Conservation (phyloP, 768 basidiomycete species). For the Erythrobasidium yunnanense region DNA sequence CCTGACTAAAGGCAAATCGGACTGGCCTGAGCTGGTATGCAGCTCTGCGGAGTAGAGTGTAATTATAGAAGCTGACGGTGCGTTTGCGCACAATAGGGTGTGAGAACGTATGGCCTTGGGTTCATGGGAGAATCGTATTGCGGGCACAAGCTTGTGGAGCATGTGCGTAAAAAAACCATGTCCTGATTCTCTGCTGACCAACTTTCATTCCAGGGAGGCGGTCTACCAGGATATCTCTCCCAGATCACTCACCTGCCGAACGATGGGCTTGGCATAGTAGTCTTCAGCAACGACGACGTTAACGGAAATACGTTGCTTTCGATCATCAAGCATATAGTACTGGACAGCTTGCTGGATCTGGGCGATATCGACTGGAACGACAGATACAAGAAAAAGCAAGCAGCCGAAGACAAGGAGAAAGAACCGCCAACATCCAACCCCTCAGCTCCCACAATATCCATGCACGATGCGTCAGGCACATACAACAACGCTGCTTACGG, state of each 20-base stretch:
- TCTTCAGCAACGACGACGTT: neutral
- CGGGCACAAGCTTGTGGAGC: neutral
- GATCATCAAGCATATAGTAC: neutral
- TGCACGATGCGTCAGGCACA: neutral
- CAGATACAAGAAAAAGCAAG: neutral
- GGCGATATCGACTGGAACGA: neutral
- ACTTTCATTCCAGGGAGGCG: neutral
- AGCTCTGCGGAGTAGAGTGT: too few species aligned
- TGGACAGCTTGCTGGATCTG: neutral
- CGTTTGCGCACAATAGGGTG: too few species aligned
- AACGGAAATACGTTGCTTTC: neutral
- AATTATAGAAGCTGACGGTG: too few species aligned
- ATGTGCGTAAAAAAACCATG: neutral
- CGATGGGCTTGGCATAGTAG: neutral
- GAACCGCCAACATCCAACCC: neutral
- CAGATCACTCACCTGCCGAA: neutral
- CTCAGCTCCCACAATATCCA: neutral
- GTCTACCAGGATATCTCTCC: neutral
- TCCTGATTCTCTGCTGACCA: neutral
- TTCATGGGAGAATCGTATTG: neutral
- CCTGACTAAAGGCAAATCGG: neutral
- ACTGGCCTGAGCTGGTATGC: neutral
- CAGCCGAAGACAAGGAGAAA: neutral
- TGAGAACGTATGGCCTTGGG: neutral
- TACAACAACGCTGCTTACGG: neutral